Evolutionary conservation across 2,329 filamentous ascomycete species (phyloP), one percentile per base, ranked within the genome.

Genomic region (Colletotrichum nymphaeae): DNA sequence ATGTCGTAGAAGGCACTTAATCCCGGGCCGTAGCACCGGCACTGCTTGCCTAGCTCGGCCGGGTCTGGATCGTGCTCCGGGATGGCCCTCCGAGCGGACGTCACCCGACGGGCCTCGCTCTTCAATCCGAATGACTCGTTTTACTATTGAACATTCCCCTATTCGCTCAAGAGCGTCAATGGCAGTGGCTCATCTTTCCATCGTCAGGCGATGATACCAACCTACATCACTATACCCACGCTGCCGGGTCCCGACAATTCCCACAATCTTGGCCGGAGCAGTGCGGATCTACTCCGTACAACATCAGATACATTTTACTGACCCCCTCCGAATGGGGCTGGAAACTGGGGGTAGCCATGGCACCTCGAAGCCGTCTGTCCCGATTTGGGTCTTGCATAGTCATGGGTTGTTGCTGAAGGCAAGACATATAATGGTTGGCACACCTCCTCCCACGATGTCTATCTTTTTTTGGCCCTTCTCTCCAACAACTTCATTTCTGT

Each of bases 401-500:
- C 37, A 53, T 28, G 60, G 35, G 14, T 19, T 8, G 7, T 46
- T 28, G 19, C 11, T 30, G 30, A 30, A 30, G 26, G 14, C 12
- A 35, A 69, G 19, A 63, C 26, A 64, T 72, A 69, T 58, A 72
- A 70, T 63, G 35, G 16, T 16, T 8, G 22, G 28, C 14, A 26
- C 16, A 5, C 7, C 30, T 28, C 22, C 63, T 28, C 12, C 3
- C 1, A 4, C 4, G 1, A 2, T 3, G 6, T 5, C 11, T 6
- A n/a, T 9, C n/a, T 62, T 1, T 28, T 32, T 32, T 28, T 24
- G 42, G 19, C 11, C 28, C 56, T 56, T 53, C 28, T 35, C 56
- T 57, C 22, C 19, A 16, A 60, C 32, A 42, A 60, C 46, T 73
- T 70, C 62, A 24, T 37, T 70, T 73, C 67, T 57, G 32, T 19